Evolutionary conservation across 768 basidiomycete species (phyloP).

Genomic region (Neoboletus brunneissimus): DNA sequence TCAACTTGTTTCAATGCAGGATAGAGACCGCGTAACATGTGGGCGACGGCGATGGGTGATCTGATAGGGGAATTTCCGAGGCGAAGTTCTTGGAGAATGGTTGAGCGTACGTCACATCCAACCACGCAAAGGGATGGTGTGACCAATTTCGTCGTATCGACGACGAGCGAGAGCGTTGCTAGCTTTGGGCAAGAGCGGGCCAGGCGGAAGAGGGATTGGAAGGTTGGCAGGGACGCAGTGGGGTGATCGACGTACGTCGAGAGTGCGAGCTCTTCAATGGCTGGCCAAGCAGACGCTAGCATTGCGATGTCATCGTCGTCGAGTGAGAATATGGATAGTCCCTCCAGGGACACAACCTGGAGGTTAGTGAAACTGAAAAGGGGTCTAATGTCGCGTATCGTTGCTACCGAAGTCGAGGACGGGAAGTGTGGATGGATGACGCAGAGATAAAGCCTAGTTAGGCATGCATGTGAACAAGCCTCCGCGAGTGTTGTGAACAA

Average conservation of each 20-base stretch:
- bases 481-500: constrained; percentile 9
- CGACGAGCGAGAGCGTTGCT: constrained; percentile 21
- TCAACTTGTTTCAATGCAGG: constrained; percentile 22
- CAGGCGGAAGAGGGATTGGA: constrained; percentile 15
- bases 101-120: neutral
- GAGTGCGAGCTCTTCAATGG: constrained; percentile 19
- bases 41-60: constrained; percentile 9
- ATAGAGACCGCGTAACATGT: constrained; percentile 11
- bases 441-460: constrained; percentile 13
- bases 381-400: constrained; percentile 12
- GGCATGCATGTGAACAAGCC: constrained; percentile 12
- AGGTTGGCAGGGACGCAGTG: constrained; percentile 18
- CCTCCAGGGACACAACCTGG: constrained; percentile 15
- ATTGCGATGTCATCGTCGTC: constrained; percentile 15
- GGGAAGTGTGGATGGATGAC: constrained; percentile 14
- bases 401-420: neutral
- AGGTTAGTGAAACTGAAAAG: constrained; percentile 15
- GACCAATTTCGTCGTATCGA: constrained; percentile 13
- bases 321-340: constrained; percentile 13
- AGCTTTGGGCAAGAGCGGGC: constrained; percentile 13
- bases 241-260: constrained; percentile 15
- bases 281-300: constrained; percentile 22
- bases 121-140: neutral
- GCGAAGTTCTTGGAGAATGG: constrained; percentile 8
- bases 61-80: constrained; percentile 23